A percentile compares a stretch with the other conserved stretches of the same genome.
Conservation (phyloP, 2,329 filamentous ascomycete genomes). For the Ceratocystis ficicola region DNA sequence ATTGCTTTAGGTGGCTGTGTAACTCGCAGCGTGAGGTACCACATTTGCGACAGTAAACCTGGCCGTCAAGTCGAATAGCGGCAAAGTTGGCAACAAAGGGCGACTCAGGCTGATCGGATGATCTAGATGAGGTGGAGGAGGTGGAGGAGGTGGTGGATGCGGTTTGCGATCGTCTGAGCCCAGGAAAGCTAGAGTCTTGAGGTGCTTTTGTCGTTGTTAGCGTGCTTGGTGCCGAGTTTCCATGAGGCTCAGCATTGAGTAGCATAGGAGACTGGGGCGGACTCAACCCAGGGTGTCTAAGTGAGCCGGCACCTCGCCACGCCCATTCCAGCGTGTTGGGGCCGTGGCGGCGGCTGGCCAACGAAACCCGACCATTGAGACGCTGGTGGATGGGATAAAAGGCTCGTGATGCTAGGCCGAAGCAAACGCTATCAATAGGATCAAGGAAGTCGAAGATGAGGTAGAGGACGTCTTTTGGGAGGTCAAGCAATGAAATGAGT, state of each 20-base stretch:
- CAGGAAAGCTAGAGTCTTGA: slow-evolving; percentile 15
- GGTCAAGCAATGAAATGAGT: slow-evolving; percentile 37
- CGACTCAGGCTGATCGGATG: slow-evolving; percentile 19
- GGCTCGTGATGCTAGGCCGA: slow-evolving; percentile 46
- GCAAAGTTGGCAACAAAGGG: slow-evolving; percentile 30
- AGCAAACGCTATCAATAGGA: slow-evolving; percentile 50
- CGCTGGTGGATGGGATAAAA: slow-evolving; percentile 48
- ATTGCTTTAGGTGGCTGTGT: slow-evolving; percentile 48
- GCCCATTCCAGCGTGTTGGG: slow-evolving; percentile 54
- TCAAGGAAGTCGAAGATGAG: slow-evolving; percentile 50
- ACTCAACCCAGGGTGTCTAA: slow-evolving; percentile 27
- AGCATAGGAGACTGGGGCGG: slow-evolving; percentile 17
- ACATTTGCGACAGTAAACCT: slow-evolving; percentile 51
- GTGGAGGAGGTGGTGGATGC: slow-evolving; percentile 17
- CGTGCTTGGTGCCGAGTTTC: slow-evolving; percentile 10
- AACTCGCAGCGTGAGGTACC: slow-evolving; percentile 50
- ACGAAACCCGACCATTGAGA: slow-evolving; percentile 44
- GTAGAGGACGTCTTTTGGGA: slow-evolving; percentile 49
- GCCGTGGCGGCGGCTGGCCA: slow-evolving; percentile 45
- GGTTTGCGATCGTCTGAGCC: neutral
- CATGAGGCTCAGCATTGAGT: neutral
- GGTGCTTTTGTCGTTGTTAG: slow-evolving; percentile 11
- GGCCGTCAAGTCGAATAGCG: slow-evolving; percentile 42
- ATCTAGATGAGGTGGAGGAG: slow-evolving; percentile 18
- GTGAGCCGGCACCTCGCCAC: slow-evolving; percentile 44